A percentile compares a stretch with the other conserved stretches of the same genome.
Conservation (phyloP, 805 yeast genomes). For the Hanseniaspora thailandica region DNA sequence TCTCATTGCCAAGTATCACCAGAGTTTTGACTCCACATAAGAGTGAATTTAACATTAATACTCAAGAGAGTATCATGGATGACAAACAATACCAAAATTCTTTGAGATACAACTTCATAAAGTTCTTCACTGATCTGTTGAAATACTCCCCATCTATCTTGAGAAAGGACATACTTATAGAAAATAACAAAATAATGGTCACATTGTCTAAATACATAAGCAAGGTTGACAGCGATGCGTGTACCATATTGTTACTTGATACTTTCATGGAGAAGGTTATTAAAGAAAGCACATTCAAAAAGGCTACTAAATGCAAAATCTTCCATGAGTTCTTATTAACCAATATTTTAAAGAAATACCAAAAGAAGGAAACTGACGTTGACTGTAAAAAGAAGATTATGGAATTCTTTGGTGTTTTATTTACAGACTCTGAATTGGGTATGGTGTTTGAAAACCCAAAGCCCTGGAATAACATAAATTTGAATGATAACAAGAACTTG, state of each 20-base stretch:
- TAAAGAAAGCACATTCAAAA: constrained; percentile 48
- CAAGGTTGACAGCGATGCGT: constrained; percentile 40
- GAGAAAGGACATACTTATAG: constrained; percentile 52
- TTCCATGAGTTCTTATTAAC: constrained; percentile 66
- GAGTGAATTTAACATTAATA: constrained; percentile 33
- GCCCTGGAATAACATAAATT: constrained; percentile 36
- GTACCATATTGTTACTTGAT: constrained; percentile 33
- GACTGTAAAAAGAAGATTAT: constrained; percentile 30
- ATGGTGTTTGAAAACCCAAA: constrained; percentile 36
- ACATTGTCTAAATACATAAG: constrained; percentile 56
- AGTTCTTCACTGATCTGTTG: constrained; percentile 48
- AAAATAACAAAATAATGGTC: constrained; percentile 46
- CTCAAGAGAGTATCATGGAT: constrained; percentile 24
- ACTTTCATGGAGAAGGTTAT: constrained; percentile 43
- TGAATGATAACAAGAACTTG: constrained; percentile 19
- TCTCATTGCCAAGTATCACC: constrained; percentile 48
- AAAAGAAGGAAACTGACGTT: constrained; percentile 30
- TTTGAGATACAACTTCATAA: constrained; percentile 48
- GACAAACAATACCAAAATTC: constrained; percentile 30
- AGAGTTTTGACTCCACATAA: constrained; percentile 47
- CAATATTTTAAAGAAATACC: constrained; percentile 44
- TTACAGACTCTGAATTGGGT: constrained; percentile 42
- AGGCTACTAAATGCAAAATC: constrained; percentile 58
- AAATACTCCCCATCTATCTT: constrained; percentile 39
- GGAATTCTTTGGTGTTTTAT: constrained; percentile 38